Conservation (phyloP, 2,329 filamentous ascomycete species). For the Alternaria panax region DNA sequence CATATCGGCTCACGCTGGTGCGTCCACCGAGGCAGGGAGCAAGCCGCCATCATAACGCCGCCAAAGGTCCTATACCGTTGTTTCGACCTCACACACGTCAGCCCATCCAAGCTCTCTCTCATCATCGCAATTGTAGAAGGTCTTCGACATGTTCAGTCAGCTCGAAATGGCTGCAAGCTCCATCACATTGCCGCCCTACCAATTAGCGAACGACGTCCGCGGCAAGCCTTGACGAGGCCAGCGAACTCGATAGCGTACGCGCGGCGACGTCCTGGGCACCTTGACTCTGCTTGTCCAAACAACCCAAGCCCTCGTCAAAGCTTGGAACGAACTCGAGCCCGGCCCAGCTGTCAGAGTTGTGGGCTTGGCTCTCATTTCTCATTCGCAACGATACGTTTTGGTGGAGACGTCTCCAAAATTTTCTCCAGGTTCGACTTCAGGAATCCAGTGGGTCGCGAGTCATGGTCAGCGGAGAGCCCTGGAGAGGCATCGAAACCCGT, state of each 20-base stretch:
- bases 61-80: conserved; percentile 4
- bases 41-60: conserved; percentile 1
- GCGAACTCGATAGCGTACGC: conserved; percentile 8
- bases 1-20: conserved; percentile 1
- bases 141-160: not conserved
- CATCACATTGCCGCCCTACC: not conserved
- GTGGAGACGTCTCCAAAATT: conserved; percentile 15
- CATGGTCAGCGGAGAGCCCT: conserved; percentile 3
- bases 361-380: not conserved
- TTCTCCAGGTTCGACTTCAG: conserved; percentile 11
- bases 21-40: conserved; percentile 4
- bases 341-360: conserved; percentile 3
- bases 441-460: not conserved
- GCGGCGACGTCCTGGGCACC: conserved; percentile 14
- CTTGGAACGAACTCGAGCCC: conserved; percentile 1
- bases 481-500: not conserved
- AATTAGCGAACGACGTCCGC: not conserved
- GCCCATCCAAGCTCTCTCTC: not conserved
- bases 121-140: not conserved
- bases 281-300: conserved; percentile 17
- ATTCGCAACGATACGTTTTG: conserved; percentile 1
- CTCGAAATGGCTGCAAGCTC: not conserved
- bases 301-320: conserved; percentile 12
- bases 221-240: conserved; percentile 8
- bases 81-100: not conserved